Conservation (phyloP, 257 asterid genomes). For the Rehmannia glutinosa region DNA sequence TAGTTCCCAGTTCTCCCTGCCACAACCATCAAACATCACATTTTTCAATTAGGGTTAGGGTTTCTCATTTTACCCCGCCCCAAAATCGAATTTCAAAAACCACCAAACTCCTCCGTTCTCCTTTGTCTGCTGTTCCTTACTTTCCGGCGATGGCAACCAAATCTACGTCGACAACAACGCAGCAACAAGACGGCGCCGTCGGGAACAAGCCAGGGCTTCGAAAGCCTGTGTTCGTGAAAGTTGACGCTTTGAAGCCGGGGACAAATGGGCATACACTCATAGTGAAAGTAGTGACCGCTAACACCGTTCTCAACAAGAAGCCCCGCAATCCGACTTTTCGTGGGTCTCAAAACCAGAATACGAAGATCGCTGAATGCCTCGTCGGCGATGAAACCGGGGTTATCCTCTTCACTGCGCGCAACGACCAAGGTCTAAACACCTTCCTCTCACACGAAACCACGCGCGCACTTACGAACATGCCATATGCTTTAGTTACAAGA, state of each 20-base stretch:
- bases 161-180: slow-evolving; percentile 32
- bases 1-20: neutral
- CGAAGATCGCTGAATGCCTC: slow-evolving; percentile 74
- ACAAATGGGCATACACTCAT: slow-evolving; percentile 62
- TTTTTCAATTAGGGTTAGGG: slow-evolving; percentile 53
- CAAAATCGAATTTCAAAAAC: slow-evolving; percentile 12
- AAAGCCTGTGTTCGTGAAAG: slow-evolving; percentile 72
- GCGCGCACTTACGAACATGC: too few species aligned
- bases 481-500: too few species aligned
- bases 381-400: slow-evolving; percentile 79
- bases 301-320: slow-evolving; percentile 64
- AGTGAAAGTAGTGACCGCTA: slow-evolving; percentile 61
- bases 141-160: slow-evolving; percentile 47
- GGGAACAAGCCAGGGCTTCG: slow-evolving; percentile 48
- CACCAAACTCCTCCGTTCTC: neutral
- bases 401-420: slow-evolving; percentile 80
- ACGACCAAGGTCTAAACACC: slow-evolving; percentile 53
- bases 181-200: slow-evolving; percentile 28
- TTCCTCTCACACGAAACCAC: slow-evolving; percentile 5
- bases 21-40: neutral
- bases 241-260: slow-evolving; percentile 64
- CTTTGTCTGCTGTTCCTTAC: neutral
- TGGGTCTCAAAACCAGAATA: slow-evolving; percentile 43
- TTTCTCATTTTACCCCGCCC: slow-evolving; percentile 10
- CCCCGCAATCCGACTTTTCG: slow-evolving; percentile 55